These are phyloP conservation scores for Colletotrichum orbiculare DNA, from an alignment of 2,329 filamentous ascomycete species.

Conservation along the genomic window DNA sequence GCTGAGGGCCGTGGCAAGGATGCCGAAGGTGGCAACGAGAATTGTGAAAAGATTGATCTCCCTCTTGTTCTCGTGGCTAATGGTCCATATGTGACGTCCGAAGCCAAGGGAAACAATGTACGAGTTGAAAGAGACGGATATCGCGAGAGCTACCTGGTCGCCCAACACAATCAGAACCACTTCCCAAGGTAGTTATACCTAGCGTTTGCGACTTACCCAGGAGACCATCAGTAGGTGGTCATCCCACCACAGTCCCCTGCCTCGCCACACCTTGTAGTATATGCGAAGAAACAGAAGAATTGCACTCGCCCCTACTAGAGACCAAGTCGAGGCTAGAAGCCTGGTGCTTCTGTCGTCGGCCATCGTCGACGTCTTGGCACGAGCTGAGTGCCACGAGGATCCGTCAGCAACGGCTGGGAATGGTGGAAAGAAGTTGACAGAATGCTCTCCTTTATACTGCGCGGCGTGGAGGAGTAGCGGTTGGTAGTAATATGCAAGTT, in stretches of 20 bases:
- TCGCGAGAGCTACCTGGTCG: constrained; percentile 41
- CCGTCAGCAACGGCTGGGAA: not conserved
- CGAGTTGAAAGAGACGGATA: constrained; percentile 45
- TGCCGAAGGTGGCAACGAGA: constrained; percentile 38
- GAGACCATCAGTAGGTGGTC: constrained; percentile 48
- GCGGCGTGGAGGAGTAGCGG: no score
- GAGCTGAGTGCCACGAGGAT: not conserved
- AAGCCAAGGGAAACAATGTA: constrained; percentile 45
- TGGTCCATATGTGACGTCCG: constrained; percentile 38
- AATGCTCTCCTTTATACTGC: not conserved
- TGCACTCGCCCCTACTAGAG: constrained; percentile 39
- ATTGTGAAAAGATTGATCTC: constrained; percentile 39
- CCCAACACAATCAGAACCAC: not conserved
- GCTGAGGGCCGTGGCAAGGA: constrained; percentile 39
- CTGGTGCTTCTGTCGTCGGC: constrained; percentile 42
- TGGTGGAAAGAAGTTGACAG: not conserved
- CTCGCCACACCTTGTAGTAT: constrained; percentile 51
- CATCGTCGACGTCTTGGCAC: constrained; percentile 22
- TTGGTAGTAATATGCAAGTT: constrained; percentile 13
- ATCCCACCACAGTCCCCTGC: constrained; percentile 50
- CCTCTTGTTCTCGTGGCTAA: constrained; percentile 36
- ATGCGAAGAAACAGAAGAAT: constrained; percentile 45
- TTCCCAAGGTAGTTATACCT: no score
- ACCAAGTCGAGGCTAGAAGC: constrained; percentile 46
- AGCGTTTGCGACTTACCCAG: constrained; percentile 44